Evolutionary conservation across 208 protist species (phyloP), one percentile per base, ranked within the genome.

Genomic region (Plasmodiophora brassicae): DNA sequence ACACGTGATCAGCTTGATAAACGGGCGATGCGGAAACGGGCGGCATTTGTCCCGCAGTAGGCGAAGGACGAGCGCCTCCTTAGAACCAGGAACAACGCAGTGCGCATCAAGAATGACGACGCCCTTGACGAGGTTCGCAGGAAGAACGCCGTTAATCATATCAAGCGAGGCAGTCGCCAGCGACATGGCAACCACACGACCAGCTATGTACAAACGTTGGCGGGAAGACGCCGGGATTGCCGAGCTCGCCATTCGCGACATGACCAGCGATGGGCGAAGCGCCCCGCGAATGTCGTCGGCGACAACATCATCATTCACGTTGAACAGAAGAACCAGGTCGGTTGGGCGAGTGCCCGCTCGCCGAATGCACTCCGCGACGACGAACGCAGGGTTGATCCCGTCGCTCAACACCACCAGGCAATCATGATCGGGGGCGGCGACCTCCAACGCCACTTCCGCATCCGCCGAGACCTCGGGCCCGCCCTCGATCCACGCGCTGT

Each of bases 271-370:
- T 5, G 65, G 65, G 32, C 32, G 20, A 5, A 78, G n/a, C 20
- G n/a, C 10, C 5, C 32, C 65, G 5, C 32, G n/a, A 44, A n/a
- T n/a, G 5, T 32, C 14, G 14, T 78, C 32, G n/a, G 41, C n/a
- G 65, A 44, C 32, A 8, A 36, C 32, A 14, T 78, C 65, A 14
- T 14, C 41, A 5, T n/a, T 5, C 14, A 78, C 32, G n/a, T 78
- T 78, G 65, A 78, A 78, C 32, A 78, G 32, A 5, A 78, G 65
- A 32, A 78, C n/a, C 10, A 78, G 65, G 41, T 78, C 65, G n/a
- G 5, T 78, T 14, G 65, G 65, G 65, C 5, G 65, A 32, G 65
- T 78, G 5, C 41, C 14, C 10, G 65, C 65, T 78, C 14, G 14
- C 32, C 32, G 32, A 32, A 78, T 78, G 20, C 14, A 38, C 5